Percentiles rank a stretch among this genome's conserved stretches.
phyloP scores from a whole-genome alignment of 495 filamentous ascomycete genomes.

The Penicillium parvum region DNA sequence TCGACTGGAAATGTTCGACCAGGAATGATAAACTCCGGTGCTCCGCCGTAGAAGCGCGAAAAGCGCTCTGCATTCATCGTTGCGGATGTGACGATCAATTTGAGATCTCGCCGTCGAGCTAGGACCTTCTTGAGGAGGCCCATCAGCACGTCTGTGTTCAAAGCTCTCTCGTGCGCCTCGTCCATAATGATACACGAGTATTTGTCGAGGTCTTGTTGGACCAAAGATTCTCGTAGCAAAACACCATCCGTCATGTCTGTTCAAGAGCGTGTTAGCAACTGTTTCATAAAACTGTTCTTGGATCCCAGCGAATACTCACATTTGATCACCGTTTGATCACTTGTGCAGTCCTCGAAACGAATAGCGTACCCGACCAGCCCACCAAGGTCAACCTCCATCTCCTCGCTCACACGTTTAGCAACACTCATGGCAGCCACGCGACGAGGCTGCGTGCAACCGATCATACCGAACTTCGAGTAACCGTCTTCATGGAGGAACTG shows the following conservation, averaged over 20 bases:
- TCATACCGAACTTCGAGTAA: constrained; percentile 80
- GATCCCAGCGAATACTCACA: constrained; percentile 40
- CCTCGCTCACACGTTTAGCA: constrained; percentile 95
- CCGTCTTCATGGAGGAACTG: constrained; percentile 95
- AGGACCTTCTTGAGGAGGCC: constrained; percentile 96
- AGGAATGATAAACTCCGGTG: constrained; percentile 94
- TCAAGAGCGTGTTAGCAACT: constrained; percentile 18
- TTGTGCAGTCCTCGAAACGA: constrained; percentile 97
- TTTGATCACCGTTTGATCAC: constrained; percentile 90
- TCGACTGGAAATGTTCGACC: constrained; percentile 97
- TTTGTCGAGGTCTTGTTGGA: constrained; percentile 86
- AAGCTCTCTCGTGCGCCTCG: constrained; percentile 93
- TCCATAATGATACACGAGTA: constrained; percentile 99
- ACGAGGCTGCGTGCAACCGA: constrained; percentile 92
- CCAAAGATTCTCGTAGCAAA: constrained; percentile 85
- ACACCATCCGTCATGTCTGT: constrained; percentile 96
- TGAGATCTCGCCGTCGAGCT: constrained; percentile 82
- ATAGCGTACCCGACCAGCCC: constrained; percentile 93
- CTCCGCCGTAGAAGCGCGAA: constrained; percentile 94
- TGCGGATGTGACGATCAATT: constrained; percentile 95
- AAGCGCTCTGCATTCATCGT: constrained; percentile 99
- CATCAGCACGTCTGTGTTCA: constrained; percentile 98
- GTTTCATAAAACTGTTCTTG: not conserved
- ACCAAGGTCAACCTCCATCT: constrained; percentile 97
- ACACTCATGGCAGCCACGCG: constrained; percentile 99